These are phyloP conservation scores for Aschersonia sp. DNA, from an alignment of 2,329 filamentous ascomycete genomes.

Conservation along the genomic window DNA sequence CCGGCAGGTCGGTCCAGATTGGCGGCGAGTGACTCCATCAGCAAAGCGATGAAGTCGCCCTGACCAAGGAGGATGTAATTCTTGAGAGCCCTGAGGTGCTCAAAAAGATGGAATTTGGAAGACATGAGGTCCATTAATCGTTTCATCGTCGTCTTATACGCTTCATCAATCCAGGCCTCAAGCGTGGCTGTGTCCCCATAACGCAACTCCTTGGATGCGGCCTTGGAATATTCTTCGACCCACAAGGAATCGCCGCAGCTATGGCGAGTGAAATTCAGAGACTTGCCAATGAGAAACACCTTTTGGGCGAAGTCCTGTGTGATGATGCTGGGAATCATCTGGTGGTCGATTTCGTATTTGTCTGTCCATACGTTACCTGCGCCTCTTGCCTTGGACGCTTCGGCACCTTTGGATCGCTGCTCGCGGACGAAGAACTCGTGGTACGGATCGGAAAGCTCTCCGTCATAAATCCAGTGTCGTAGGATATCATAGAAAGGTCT, in stretches of 20 bases:
- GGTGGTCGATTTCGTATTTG: conserved; percentile 75
- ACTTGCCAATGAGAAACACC: conserved; percentile 94
- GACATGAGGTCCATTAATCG: conserved; percentile 88
- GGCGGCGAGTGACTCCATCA: conserved; percentile 90
- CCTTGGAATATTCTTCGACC: conserved; percentile 92
- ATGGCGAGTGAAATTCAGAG: conserved; percentile 93
- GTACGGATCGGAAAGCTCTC: conserved; percentile 92
- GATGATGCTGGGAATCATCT: conserved; percentile 87
- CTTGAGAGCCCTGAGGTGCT: conserved; percentile 82
- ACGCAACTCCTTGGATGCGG: conserved; percentile 75
- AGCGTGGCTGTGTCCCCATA: conserved; percentile 90
- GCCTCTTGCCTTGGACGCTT: conserved; percentile 38
- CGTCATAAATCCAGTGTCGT: conserved; percentile 94
- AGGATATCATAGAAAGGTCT: conserved; percentile 94
- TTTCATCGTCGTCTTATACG: conserved; percentile 96
- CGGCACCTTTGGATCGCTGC: conserved; percentile 40
- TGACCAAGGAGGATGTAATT: conserved; percentile 90
- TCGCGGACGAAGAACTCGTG: conserved; percentile 91
- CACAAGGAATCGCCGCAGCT: conserved; percentile 86
- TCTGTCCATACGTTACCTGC: conserved; percentile 95
- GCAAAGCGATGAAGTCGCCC: conserved; percentile 88
- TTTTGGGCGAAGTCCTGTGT: conserved; percentile 89
- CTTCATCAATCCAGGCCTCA: conserved; percentile 87
- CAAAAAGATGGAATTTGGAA: conserved; percentile 85
- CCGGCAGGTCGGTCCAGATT: conserved; percentile 94